phyloP scores from a whole-genome alignment of 164 flowering plant genomes.

The Vitis rupestris region DNA sequence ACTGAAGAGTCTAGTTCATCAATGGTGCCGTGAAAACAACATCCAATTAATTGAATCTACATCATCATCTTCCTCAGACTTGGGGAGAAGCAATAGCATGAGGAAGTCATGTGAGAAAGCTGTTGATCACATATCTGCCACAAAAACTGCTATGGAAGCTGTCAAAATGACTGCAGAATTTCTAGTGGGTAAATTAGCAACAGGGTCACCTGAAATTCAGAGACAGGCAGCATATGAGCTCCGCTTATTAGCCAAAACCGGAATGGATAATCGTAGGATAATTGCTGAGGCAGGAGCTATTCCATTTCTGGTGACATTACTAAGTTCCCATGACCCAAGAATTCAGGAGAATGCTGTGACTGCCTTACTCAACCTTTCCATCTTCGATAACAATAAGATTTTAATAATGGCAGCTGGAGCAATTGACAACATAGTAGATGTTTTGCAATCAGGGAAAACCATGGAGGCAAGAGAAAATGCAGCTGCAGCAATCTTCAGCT shows the following conservation, averaged over 20 bases:
- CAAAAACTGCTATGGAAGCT: constrained; percentile 55
- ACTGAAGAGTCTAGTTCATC: constrained; percentile 59
- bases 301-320: constrained; percentile 61
- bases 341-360: constrained; percentile 80
- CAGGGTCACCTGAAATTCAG: constrained; percentile 57
- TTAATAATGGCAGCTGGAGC: constrained; percentile 68
- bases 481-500: constrained; percentile 71
- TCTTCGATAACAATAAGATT: constrained; percentile 58
- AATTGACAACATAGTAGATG: constrained; percentile 46
- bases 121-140: constrained; percentile 61
- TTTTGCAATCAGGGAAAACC: constrained; percentile 49
- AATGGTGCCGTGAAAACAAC: constrained; percentile 71
- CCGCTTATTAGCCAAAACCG: constrained; percentile 64
- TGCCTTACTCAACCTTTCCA: constrained; percentile 70
- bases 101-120: constrained; percentile 33
- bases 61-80: constrained; percentile 28
- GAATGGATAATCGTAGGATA: constrained; percentile 62
- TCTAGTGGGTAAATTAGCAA: constrained; percentile 71
- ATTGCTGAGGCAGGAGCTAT: constrained; percentile 85
- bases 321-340: constrained; percentile 48
- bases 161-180: constrained; percentile 72
- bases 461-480: constrained; percentile 88
- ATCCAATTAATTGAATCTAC: constrained; percentile 26
- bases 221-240: constrained; percentile 71
- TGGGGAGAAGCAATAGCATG: constrained; percentile 33